phyloP scores from a whole-genome alignment of 441 rosid species.

The Mallotus japonicus region DNA sequence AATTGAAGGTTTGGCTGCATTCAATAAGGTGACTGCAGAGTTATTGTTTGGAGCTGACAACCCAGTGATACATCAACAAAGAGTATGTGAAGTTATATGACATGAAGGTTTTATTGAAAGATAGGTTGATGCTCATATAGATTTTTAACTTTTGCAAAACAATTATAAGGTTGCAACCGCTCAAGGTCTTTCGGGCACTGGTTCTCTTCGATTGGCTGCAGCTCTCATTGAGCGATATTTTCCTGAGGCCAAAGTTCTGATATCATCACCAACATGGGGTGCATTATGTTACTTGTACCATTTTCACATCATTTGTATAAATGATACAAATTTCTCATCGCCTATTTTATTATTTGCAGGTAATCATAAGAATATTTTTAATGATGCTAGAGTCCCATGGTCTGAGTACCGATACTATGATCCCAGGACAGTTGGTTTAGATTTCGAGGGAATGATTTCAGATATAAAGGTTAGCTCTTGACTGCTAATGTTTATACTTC shows the following conservation, averaged over 20 bases:
- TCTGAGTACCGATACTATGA: constrained; percentile 93
- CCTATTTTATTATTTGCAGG: constrained; percentile 46
- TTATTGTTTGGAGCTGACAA: constrained; percentile 80
- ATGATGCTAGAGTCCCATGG: constrained; percentile 95
- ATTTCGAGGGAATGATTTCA: constrained; percentile 92
- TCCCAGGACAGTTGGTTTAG: constrained; percentile 95
- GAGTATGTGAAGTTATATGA: constrained; percentile 41
- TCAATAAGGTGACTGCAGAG: constrained; percentile 90
- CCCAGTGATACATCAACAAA: constrained; percentile 64
- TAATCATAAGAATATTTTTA: constrained; percentile 94
- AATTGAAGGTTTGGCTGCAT: constrained; percentile 92
- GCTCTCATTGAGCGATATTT: constrained; percentile 91
- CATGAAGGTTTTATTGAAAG: not conserved
- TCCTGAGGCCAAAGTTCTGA: constrained; percentile 80
- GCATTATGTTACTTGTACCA: constrained; percentile 17
- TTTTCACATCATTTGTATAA: constrained; percentile 1
- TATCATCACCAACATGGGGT: constrained; percentile 98
- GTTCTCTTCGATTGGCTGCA: constrained; percentile 88
- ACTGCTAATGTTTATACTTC: constrained; percentile 1
- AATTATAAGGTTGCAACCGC: constrained; percentile 80
- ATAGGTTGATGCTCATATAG: not conserved
- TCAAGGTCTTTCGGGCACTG: constrained; percentile 98
- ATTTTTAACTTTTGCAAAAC: not conserved
- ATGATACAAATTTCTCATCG: constrained; percentile 1
- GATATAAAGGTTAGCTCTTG: constrained; percentile 67